These are phyloP conservation scores for Ophiostoma piceae DNA, from an alignment of 2,329 filamentous ascomycete species.

Conservation along the genomic window DNA sequence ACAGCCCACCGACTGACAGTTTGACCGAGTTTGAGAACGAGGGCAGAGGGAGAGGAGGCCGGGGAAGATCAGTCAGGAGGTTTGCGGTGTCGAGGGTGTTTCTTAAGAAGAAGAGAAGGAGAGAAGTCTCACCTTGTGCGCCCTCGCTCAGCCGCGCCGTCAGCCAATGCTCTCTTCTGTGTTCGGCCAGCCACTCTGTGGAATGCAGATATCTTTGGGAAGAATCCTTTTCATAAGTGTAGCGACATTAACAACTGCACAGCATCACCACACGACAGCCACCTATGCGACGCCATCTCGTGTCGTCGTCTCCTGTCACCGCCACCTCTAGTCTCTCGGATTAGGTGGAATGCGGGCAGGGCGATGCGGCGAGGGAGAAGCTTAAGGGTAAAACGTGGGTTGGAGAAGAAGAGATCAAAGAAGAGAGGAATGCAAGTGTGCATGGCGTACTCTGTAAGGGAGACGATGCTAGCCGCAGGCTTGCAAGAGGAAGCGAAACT, in stretches of 20 bases:
- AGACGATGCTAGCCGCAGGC: not conserved
- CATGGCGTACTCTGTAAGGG: not conserved
- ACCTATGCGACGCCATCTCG: not conserved
- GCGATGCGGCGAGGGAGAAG: not conserved
- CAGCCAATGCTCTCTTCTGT: not conserved
- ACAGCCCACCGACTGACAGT: not conserved
- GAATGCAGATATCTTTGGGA: not conserved
- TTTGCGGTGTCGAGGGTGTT: not conserved
- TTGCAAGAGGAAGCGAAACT: not conserved
- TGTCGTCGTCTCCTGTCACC: not conserved
- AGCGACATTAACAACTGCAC: not conserved
- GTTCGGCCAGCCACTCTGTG: not conserved
- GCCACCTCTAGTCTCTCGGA: not conserved
- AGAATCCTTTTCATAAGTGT: not conserved
- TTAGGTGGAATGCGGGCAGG: not conserved
- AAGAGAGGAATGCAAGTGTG: not conserved
- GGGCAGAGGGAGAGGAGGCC: constrained; percentile 2
- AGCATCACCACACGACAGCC: not conserved
- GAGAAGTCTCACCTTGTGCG: not conserved
- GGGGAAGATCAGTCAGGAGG: not conserved
- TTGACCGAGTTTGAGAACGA: not conserved
- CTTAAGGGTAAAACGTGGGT: not conserved
- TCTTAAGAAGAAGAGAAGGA: not conserved
- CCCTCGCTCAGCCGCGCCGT: not conserved
- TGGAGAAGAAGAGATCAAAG: not conserved